These are phyloP conservation scores for Triangularia verruculosa DNA, from an alignment of 2,329 filamentous ascomycete genomes.

Conservation along the genomic window DNA sequence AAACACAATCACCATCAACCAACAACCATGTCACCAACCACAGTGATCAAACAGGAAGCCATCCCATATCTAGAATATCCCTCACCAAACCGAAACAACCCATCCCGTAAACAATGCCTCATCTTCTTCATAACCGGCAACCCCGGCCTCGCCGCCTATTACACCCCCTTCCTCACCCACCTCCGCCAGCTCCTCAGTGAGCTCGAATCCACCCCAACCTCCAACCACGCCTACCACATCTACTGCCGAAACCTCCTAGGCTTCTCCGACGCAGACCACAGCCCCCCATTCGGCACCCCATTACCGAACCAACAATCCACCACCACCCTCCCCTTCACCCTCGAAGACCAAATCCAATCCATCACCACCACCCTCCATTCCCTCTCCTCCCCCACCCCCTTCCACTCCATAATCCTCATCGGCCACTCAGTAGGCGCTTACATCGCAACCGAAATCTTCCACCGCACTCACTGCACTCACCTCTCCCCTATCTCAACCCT, in stretches of 20 bases:
- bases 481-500: constrained; percentile 37
- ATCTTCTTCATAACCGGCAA: constrained; percentile 76
- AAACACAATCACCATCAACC: not conserved
- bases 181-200: constrained; percentile 53
- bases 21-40: not conserved
- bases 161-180: constrained; percentile 61
- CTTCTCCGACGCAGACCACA: constrained; percentile 53
- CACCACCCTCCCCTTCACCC: constrained; percentile 42
- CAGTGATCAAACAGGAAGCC: not conserved
- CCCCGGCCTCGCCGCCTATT: constrained; percentile 72
- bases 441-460: constrained; percentile 65
- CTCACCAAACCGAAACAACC: constrained; percentile 5
- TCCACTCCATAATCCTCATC: constrained; percentile 62
- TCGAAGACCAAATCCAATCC: constrained; percentile 53
- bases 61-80: constrained; percentile 20
- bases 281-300: constrained; percentile 39
- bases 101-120: constrained; percentile 36
- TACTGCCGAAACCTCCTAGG: constrained; percentile 58
- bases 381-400: constrained; percentile 28
- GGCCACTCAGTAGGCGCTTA: constrained; percentile 75
- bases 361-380: constrained; percentile 39
- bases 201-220: constrained; percentile 30
- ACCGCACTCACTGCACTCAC: constrained; percentile 51
- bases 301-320: constrained; percentile 15
- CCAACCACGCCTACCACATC: constrained; percentile 47